Evolutionary conservation across 1,139 yeast genomes (phyloP).

Genomic region (Yamadazyma taylorii): DNA sequence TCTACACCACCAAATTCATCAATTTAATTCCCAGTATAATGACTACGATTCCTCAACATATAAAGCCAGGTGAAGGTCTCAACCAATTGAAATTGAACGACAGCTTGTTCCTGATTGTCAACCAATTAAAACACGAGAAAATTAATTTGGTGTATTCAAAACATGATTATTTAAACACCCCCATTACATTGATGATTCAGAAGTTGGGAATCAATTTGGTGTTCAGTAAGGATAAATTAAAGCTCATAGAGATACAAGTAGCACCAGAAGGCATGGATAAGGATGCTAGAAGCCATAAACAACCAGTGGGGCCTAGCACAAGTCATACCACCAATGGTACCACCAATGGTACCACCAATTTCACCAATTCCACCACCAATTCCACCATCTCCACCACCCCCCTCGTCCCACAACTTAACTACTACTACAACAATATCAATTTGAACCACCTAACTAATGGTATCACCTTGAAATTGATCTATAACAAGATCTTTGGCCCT

Average conservation of each 20-base stretch:
- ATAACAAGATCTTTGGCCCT: constrained; percentile 62
- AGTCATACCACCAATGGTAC: too few relatives aligned
- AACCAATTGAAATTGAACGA: constrained; percentile 28
- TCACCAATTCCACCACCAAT: too few relatives aligned
- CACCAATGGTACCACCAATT: too few relatives aligned
- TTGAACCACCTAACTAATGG: constrained; percentile 7
- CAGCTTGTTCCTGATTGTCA: constrained; percentile 27
- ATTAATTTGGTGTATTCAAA: constrained; percentile 27
- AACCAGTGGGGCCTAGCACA: too few relatives aligned
- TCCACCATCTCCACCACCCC: too few relatives aligned
- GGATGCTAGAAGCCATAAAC: too few relatives aligned
- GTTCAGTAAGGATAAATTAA: constrained; percentile 39
- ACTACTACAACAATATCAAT: constrained; percentile 33
- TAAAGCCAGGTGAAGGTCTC: constrained; percentile 38
- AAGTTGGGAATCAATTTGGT: constrained; percentile 37
- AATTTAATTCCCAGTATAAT: too few relatives aligned
- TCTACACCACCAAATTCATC: too few relatives aligned
- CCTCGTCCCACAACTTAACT: constrained; percentile 17
- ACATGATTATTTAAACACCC: constrained; percentile 27
- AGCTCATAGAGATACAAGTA: too few relatives aligned
- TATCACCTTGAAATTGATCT: constrained; percentile 38
- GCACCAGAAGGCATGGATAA: too few relatives aligned
- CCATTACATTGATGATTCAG: constrained; percentile 31
- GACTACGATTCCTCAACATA: constrained; percentile 8
- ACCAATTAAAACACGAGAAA: constrained; percentile 25